Evolutionary conservation across 1,284 basidiomycete genomes (phyloP).

Genomic region (Ustilago esculenta): DNA sequence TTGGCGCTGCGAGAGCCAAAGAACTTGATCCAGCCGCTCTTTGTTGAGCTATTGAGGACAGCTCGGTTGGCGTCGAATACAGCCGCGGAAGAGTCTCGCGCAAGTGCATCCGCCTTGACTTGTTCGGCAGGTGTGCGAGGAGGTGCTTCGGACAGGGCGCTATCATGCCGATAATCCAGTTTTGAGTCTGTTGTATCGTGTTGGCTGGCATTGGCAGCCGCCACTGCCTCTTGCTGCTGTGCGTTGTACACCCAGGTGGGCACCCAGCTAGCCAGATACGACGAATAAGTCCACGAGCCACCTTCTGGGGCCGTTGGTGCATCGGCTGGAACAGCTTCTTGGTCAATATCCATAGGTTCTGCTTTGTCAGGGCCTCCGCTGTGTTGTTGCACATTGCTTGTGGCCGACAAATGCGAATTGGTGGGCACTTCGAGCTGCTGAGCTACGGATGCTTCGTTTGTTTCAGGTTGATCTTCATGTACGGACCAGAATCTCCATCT

Average conservation of each 20-base stretch:
- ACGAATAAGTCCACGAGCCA: slow-evolving; percentile 49
- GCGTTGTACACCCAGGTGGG: slow-evolving; percentile 48
- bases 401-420: neutral
- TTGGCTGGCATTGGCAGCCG: neutral
- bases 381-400: neutral
- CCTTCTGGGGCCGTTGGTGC: slow-evolving; percentile 7
- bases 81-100: slow-evolving; percentile 28
- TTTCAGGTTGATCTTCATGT: slow-evolving; percentile 9
- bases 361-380: neutral
- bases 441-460: slow-evolving; percentile 5
- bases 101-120: slow-evolving; percentile 60
- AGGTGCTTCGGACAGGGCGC: neutral
- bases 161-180: neutral
- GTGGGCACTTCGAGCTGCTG: slow-evolving; percentile 20
- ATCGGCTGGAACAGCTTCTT: neutral
- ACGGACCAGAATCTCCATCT: slow-evolving; percentile 40
- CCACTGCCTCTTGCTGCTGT: slow-evolving; percentile 24
- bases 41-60: slow-evolving; percentile 53
- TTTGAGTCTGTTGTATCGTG: neutral
- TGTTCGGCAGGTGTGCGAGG: slow-evolving; percentile 59
- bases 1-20: slow-evolving; percentile 52
- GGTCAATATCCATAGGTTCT: slow-evolving; percentile 45
- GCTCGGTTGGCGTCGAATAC: slow-evolving; percentile 45
- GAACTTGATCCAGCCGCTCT: slow-evolving; percentile 56
- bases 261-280: slow-evolving; percentile 51